Base-by-base conservation (phyloP, 2,329 filamentous ascomycete genomes). In the Aureobasidium sp. region DNA sequence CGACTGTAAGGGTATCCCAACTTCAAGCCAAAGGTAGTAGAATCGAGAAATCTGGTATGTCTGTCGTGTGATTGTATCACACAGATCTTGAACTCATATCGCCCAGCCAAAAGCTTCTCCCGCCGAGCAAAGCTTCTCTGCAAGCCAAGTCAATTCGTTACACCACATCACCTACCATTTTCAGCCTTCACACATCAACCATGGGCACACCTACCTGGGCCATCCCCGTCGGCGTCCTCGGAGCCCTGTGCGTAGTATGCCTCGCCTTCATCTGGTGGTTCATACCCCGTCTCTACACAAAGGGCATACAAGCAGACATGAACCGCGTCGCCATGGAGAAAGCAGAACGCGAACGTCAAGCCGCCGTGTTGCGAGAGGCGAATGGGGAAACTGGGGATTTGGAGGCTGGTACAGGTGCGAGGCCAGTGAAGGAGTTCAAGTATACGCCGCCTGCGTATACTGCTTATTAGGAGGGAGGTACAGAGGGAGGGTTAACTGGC, bases 231-330 rank as follows among this genome's bases (percentile, higher is more conserved):
- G 67, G 66, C 57, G 61, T 68, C 13, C 65, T 70, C 19, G 65
- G 57, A 23, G 68, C 43, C 23, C 60, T 70, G 11, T 64, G 64
- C 33, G 62, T 64, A 29, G 33, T 61, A 15, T 63, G 62, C 42
- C 64, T 69, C 43, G 29, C 64, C 43, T 67, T 68, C 55, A 57
- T 69, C 58, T 69, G 65, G 65, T 68, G 65, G 64, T 69, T 64
- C 66, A 69, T 70, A 45, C 68, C 68, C 7, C 64, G 65, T 31
- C 49, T 63, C 10, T 69, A 63, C 58, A 61, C 63, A 2, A 64
- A 62, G 19, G 68, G 68, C 19, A 59, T 68, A 10, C 53, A 63
- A 13, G 53, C 53, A 13, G 68, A 69, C 27, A 62, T 62, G 23
- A 54, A 60, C 13, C 55, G 60, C 2, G 53, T 67, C 10, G 62